phyloP scores from a whole-genome alignment of 1,284 basidiomycete genomes.

The Vanrija humicola region DNA sequence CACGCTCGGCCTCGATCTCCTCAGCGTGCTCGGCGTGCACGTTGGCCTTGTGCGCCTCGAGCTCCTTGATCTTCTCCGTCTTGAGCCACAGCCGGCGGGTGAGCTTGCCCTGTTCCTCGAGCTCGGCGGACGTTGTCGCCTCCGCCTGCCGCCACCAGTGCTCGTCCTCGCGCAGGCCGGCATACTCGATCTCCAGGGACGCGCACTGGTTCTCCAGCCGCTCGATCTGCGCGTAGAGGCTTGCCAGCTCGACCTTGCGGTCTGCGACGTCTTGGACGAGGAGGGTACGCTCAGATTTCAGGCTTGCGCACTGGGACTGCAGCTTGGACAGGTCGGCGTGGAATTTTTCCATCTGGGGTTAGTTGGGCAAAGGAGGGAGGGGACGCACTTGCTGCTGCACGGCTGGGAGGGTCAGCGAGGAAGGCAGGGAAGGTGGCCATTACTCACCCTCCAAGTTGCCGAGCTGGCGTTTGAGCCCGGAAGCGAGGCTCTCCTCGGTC shows the following conservation, averaged over 20 bases:
- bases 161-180: slow-evolving; percentile 9
- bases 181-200: slow-evolving; percentile 15
- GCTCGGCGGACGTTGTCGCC: slow-evolving; percentile 1
- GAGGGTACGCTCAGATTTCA: slow-evolving; percentile 11
- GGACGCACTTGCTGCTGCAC: slow-evolving; percentile 8
- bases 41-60: slow-evolving; percentile 10
- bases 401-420: slow-evolving; percentile 1
- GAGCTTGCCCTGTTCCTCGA: slow-evolving; percentile 24
- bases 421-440: background rate
- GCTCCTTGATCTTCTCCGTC: slow-evolving; percentile 12
- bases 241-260: background rate
- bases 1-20: slow-evolving; percentile 19
- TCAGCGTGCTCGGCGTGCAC: slow-evolving; percentile 7
- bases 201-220: slow-evolving; percentile 13
- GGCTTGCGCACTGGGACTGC: slow-evolving; percentile 10
- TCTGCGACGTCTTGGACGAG: slow-evolving; percentile 9
- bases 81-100: slow-evolving; percentile 25
- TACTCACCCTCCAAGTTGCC: slow-evolving; percentile 6
- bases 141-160: slow-evolving; percentile 7
- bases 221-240: slow-evolving; percentile 7
- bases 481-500: slow-evolving; percentile 13
- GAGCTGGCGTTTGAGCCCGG: slow-evolving; percentile 10
- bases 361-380: background rate
- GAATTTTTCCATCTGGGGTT: slow-evolving; percentile 14
- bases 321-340: slow-evolving; percentile 8